phyloP scores from a whole-genome alignment of 169 alveolate species.

The Cryptosporidium bovis region DNA sequence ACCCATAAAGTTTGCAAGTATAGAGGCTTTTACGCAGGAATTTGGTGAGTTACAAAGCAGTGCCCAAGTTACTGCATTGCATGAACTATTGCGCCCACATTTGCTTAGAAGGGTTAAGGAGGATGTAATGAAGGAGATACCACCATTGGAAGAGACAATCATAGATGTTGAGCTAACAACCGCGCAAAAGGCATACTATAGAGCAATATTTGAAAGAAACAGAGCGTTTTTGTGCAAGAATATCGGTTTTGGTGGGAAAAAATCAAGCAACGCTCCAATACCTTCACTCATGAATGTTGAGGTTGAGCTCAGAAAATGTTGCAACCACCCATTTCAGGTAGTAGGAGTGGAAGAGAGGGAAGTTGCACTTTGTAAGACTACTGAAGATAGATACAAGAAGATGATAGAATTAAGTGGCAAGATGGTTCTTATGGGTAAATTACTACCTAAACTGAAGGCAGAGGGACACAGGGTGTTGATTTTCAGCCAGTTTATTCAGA shows the following conservation, averaged over 20 bases:
- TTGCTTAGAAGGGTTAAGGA: constrained; percentile 89
- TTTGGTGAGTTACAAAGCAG: constrained; percentile 86
- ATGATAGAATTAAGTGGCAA: constrained; percentile 88
- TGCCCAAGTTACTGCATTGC: constrained; percentile 84
- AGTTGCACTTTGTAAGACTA: constrained; percentile 72
- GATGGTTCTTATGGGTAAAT: constrained; percentile 82
- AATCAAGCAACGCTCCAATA: constrained; percentile 76
- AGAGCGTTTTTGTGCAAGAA: constrained; percentile 77
- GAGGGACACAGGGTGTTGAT: constrained; percentile 89
- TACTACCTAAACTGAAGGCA: constrained; percentile 85
- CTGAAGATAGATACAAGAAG: constrained; percentile 77
- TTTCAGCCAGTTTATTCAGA: constrained; percentile 89
- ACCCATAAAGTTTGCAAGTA: constrained; percentile 84
- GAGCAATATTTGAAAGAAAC: constrained; percentile 90
- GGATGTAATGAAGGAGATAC: constrained; percentile 90
- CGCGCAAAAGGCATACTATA: constrained; percentile 85
- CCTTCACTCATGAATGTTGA: constrained; percentile 89
- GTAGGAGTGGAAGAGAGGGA: constrained; percentile 88
- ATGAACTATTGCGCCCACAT: constrained; percentile 86
- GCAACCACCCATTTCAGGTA: constrained; percentile 94
- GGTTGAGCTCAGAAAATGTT: constrained; percentile 92
- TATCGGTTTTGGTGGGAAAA: constrained; percentile 56
- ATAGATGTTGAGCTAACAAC: constrained; percentile 92
- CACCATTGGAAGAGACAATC: constrained; percentile 92
- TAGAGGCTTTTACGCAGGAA: constrained; percentile 82